These are phyloP conservation scores for Ogataea pignaliae DNA, from an alignment of 805 yeast genomes.

Conservation along the genomic window DNA sequence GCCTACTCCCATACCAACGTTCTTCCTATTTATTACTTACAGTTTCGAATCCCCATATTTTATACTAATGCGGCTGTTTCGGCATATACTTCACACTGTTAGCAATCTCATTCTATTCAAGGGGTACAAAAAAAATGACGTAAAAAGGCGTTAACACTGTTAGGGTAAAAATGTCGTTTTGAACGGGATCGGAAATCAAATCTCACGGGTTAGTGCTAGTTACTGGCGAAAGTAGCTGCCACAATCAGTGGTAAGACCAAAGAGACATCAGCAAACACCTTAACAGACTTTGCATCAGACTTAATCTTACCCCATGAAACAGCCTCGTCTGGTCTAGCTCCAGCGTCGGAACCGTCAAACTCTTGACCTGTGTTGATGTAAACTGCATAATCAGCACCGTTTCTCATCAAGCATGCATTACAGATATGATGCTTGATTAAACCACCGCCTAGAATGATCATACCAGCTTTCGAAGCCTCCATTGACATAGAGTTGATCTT, in stretches of 20 bases:
- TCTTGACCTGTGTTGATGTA: slow-evolving; percentile 98
- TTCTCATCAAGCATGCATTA: slow-evolving; percentile 97
- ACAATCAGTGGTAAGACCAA: slow-evolving; percentile 93
- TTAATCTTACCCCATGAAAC: slow-evolving; percentile 98
- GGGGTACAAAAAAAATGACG: too few relatives aligned
- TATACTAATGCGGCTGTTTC: too few relatives aligned
- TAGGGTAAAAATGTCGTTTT: too few relatives aligned
- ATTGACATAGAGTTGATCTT: slow-evolving; percentile 87
- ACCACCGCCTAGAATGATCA: slow-evolving; percentile 96
- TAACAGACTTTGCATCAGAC: slow-evolving; percentile 86
- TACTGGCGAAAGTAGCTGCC: slow-evolving; percentile 92
- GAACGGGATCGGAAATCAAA: too few relatives aligned
- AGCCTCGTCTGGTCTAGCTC: slow-evolving; percentile 99
- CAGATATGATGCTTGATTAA: slow-evolving; percentile 94
- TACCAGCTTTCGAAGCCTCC: slow-evolving; percentile 93
- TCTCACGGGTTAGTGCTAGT: too few relatives aligned
- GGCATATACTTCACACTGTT: too few relatives aligned
- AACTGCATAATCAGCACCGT: slow-evolving; percentile 98
- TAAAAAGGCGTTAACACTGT: neutral
- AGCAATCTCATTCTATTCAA: too few relatives aligned
- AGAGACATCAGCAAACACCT: slow-evolving; percentile 93
- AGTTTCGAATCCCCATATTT: too few relatives aligned
- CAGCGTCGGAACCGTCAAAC: slow-evolving; percentile 98
- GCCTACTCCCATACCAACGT: too few relatives aligned
- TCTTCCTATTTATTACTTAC: too few relatives aligned